These are phyloP conservation scores for Rugonectria rugulosa DNA, from an alignment of 2,329 filamentous ascomycete genomes.

Conservation along the genomic window DNA sequence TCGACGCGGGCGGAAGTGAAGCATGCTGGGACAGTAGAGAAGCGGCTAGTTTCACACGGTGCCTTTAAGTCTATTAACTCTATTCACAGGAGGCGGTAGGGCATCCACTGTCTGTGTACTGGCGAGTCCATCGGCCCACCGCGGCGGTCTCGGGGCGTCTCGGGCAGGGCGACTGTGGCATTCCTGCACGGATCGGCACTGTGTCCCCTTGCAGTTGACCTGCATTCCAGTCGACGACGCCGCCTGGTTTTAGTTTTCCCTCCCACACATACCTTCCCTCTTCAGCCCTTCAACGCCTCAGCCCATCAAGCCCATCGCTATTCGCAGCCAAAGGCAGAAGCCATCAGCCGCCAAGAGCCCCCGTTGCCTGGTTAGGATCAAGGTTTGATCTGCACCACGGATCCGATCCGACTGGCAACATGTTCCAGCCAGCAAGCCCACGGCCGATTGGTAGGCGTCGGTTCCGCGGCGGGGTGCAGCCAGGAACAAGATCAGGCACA, in stretches of 20 bases:
- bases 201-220: neutral
- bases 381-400: neutral
- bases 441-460: neutral
- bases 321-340: neutral
- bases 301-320: neutral
- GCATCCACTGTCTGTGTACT: too few relatives aligned
- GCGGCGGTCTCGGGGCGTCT: neutral
- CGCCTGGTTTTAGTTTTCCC: too few relatives aligned
- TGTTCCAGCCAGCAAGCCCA: neutral
- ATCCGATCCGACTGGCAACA: too few relatives aligned
- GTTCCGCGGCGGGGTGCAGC: too few relatives aligned
- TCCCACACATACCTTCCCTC: too few relatives aligned
- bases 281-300: neutral
- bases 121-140: neutral
- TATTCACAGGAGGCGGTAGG: too few relatives aligned
- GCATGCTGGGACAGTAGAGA: neutral
- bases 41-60: neutral
- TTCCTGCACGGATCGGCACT: neutral
- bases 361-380: neutral
- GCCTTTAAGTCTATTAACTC: too few relatives aligned
- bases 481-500: too few relatives aligned
- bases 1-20: neutral
- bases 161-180: neutral
- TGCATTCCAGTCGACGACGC: neutral
- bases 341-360: neutral